Conservation (phyloP, 345 rosid genomes). For the Xanthoceras sorbifolium region DNA sequence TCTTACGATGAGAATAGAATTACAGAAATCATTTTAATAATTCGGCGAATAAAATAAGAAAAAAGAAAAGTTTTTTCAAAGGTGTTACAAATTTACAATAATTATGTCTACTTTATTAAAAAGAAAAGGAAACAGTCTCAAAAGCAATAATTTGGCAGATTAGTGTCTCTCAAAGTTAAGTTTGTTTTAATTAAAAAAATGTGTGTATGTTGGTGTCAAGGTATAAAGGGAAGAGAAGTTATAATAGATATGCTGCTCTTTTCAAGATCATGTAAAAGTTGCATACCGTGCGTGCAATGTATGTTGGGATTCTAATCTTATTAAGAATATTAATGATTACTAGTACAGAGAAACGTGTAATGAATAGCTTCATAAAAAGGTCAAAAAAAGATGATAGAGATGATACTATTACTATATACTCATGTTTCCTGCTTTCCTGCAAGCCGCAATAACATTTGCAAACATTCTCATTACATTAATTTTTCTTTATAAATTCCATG, state of each 20-base stretch:
- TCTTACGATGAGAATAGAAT: too few relatives aligned
- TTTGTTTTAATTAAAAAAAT: too few relatives aligned
- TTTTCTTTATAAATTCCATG: constrained; percentile 1
- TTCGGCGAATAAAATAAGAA: background rate
- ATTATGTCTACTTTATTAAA: background rate
- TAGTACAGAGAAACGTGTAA: background rate
- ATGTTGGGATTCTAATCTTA: background rate
- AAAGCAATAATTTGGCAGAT: background rate
- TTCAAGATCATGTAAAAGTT: background rate
- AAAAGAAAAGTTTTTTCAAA: too few relatives aligned
- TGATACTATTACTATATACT: constrained; percentile 19
- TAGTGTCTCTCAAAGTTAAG: background rate
- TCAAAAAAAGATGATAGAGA: constrained; percentile 3
- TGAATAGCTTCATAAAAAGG: background rate
- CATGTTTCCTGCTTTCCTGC: constrained; percentile 42
- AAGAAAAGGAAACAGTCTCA: background rate
- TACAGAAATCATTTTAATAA: background rate
- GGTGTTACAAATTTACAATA: background rate
- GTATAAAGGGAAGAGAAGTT: background rate
- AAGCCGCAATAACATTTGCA: constrained; percentile 33
- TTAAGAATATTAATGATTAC: background rate
- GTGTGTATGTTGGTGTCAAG: background rate
- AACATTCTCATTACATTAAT: constrained; percentile 9
- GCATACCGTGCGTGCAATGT: background rate
- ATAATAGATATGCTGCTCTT: background rate